phyloP scores from a whole-genome alignment of 495 filamentous ascomycete genomes.

The Xylaria telfairii region DNA sequence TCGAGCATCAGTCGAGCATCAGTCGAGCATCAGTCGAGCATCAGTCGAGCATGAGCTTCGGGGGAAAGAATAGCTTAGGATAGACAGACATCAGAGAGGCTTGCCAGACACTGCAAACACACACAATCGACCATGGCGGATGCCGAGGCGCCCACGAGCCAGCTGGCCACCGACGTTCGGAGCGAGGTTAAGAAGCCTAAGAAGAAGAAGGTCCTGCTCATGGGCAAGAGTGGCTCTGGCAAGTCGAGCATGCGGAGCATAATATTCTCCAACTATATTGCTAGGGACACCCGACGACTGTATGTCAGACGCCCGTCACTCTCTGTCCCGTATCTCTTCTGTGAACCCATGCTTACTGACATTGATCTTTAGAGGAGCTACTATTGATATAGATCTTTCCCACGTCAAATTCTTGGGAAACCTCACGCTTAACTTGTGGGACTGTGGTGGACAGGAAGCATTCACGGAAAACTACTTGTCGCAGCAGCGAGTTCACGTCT shows the following conservation, averaged over 20 bases:
- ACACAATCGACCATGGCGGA: slow-evolving; percentile 29
- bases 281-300: slow-evolving; percentile 90
- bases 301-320: slow-evolving; percentile 44
- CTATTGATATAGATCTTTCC: slow-evolving; percentile 97
- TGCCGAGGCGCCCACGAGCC: slow-evolving; percentile 32
- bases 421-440: slow-evolving; percentile 95
- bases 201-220: slow-evolving; percentile 66
- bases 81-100: not conserved
- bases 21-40: not conserved
- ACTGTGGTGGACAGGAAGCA: slow-evolving; percentile 97
- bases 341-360: slow-evolving; percentile 8
- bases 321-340: no score
- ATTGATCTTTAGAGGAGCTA: slow-evolving; percentile 69
- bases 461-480: slow-evolving; percentile 98
- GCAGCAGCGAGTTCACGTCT: slow-evolving; percentile 92
- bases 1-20: no score
- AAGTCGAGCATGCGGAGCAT: slow-evolving; percentile 98
- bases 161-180: slow-evolving; percentile 34
- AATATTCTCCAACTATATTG: slow-evolving; percentile 97
- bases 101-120: not conserved
- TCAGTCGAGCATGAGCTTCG: no score
- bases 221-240: slow-evolving; percentile 98
- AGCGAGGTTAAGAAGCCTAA: slow-evolving; percentile 61
- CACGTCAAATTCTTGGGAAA: slow-evolving; percentile 98
- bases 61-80: not conserved